Conservation (phyloP, 1,284 basidiomycete genomes). For the Chalciporus sp. region DNA sequence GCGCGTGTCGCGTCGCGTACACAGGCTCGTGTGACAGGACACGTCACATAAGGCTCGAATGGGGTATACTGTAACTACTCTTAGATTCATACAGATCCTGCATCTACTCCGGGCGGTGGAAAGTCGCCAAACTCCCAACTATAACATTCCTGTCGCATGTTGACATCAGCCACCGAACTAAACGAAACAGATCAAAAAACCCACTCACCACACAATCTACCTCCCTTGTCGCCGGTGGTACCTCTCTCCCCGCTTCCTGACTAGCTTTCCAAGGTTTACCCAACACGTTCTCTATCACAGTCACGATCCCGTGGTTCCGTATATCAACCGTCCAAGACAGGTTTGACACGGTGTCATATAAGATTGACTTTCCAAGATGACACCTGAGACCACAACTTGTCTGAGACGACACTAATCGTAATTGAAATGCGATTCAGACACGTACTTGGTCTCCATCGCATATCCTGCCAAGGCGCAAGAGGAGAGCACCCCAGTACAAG, state of each 20-base stretch:
- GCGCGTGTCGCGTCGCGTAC: no score
- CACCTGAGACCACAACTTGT: conserved; percentile 70
- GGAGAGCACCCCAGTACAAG: conserved; percentile 76
- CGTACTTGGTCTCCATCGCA: conserved; percentile 74
- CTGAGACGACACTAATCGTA: conserved; percentile 6
- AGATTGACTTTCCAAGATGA: conserved; percentile 80
- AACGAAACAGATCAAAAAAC: not conserved
- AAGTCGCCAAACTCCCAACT: conserved; percentile 73
- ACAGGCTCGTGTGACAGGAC: not conserved
- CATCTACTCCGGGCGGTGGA: not conserved
- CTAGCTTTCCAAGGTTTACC: conserved; percentile 74
- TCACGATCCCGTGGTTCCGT: conserved; percentile 82
- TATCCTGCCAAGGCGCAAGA: conserved; percentile 75
- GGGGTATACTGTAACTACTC: not conserved
- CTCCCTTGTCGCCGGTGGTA: conserved; percentile 52
- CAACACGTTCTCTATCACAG: conserved; percentile 79
- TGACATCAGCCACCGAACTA: not conserved
- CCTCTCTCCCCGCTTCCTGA: conserved; percentile 57
- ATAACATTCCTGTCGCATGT: conserved; percentile 55
- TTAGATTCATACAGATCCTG: not conserved
- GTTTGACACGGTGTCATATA: conserved; percentile 90
- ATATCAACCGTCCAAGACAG: conserved; percentile 84
- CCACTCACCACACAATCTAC: conserved; percentile 64
- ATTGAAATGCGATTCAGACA: conserved; percentile 7
- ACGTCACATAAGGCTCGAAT: not conserved